Base-by-base conservation (phyloP, 225 moss, liverwort and hornwort genomes). In the Asterella californica region DNA sequence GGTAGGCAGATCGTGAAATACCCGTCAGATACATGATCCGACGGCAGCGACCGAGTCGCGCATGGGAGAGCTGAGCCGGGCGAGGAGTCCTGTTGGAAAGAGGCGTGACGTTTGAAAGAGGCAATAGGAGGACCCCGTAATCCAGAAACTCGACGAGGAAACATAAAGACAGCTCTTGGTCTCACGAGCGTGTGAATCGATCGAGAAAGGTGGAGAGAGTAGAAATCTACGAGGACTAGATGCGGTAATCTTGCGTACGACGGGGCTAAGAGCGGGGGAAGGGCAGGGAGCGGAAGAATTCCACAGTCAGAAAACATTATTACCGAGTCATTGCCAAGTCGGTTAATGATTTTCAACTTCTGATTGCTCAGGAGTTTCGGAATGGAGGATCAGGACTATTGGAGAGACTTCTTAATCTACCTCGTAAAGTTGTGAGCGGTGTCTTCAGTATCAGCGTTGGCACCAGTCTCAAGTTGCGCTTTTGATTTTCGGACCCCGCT, bases 81-180 rank as follows among this genome's bases (percentile, higher is more conserved):
- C 53, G 52, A 0, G 17, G 17, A 45, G 37, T 36, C 54, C 52
- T 33, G 11, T 76, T 25, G 22, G 24, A 7, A 33, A 74, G 12
- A 25, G 75, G 75, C 75, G 75, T 33, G 59, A 76, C 75, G 75
- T 11, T 76, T 74, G 37, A 72, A 25, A 32, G 50, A 72, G 29
- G 50, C 27, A 72, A 72, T 49, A 7, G 42, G 7, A 42, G 42
- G 4, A 42, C 7, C 7, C 4, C 48, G 48, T 7, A 9, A 42
- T 70, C 38, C 6, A 70, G 70, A 72, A 46, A 25, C 45, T 46
- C 45, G 24, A 19, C 18, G 33, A 19, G 9, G 15, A 34, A 34
- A 2, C 12, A 0, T 63, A 11, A 29, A 65, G 14, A 32, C n/a
- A 29, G 29, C 62, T 62, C 34, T 65, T 32, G 32, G 25, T 24